Evolutionary conservation across 192 early-diverging fungal species (phyloP), one percentile per base, ranked within the genome.

Genomic region (Powellomyces hirtus): DNA sequence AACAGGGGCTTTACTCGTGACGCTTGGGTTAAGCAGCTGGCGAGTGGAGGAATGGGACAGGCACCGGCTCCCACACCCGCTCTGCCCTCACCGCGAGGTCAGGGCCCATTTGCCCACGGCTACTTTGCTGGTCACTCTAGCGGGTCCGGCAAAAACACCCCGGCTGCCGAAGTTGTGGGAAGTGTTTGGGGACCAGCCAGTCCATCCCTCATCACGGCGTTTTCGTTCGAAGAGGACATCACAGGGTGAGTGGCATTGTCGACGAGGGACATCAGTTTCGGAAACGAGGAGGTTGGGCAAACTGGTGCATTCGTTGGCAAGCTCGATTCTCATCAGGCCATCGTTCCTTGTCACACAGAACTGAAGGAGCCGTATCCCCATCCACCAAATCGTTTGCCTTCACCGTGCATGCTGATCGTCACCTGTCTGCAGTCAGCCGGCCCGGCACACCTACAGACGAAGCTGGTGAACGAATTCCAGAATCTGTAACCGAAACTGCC

Each of bases 381-480:
- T n/a, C n/a, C n/a, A n/a, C n/a, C n/a, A n/a, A 40, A 50, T n/a
- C 42, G 10, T 69, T 69, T 60, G 55, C 67, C 8, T 69, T 69
- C 57, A 69, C 67, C 27, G 45, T 69, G 10, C 67, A 69, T 24
- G 67, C 67, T 2, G 44, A 36, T 6, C 67, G 67, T 22, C 27
- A 59, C n/a, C 58, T 69, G 11, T 69, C 67, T 14, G 67, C 67
- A n/a, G 20, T 20, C 18, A 38, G 34, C 18, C 35, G 67, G 38
- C 67, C 67, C 0, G 67, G 67, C 10, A 60, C 67, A 1, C 67
- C 67, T 13, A 44, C 33, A 3, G 45, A 59, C 31, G 55, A 59
- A 22, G 18, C 57, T 0, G 64, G 52, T 26, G 51, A 24, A 24
- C n/a, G 20, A 11, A 31, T 64, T 16, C 62, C 62, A 2, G 50